Percentiles rank a stretch among this genome's conserved stretches.
These are phyloP conservation scores for Juncus inflexus DNA, from an alignment of 176 grass and related monocot genomes.

Conservation along the genomic window DNA sequence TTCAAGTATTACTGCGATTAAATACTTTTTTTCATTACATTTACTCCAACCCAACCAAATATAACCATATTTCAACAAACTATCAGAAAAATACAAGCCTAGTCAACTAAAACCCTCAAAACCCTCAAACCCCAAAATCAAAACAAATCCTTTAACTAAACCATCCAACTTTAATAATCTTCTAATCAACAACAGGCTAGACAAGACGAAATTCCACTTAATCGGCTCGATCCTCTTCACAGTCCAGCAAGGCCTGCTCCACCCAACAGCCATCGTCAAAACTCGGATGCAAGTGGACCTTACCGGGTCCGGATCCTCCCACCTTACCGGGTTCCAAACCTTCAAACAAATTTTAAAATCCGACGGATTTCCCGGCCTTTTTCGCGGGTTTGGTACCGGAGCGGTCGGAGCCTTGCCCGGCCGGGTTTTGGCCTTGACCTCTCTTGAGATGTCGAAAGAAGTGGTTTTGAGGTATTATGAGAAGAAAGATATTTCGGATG, in stretches of 20 bases:
- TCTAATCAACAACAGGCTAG: conserved; percentile 47
- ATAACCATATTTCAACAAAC: no score
- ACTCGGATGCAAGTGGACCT: conserved; percentile 86
- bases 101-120: no score
- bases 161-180: no score
- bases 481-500: conserved; percentile 61
- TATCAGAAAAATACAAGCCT: no score
- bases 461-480: conserved; percentile 67
- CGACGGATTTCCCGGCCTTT: conserved; percentile 69
- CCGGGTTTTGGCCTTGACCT: conserved; percentile 71
- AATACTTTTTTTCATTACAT: no score
- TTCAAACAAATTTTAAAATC: conserved; percentile 73
- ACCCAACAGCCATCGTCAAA: conserved; percentile 87
- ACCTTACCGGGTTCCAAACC: conserved; percentile 62
- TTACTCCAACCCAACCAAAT: no score
- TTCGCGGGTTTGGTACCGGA: conserved; percentile 86
- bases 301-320: conserved; percentile 39
- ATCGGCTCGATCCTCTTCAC: conserved; percentile 88
- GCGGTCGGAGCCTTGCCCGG: conserved; percentile 83
- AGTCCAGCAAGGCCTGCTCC: conserved; percentile 67
- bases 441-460: conserved; percentile 85
- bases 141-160: no score
- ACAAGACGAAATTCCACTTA: conserved; percentile 87
- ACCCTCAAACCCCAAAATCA: no score
- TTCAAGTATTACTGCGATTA: no score